Evolutionary conservation across 2,329 filamentous ascomycete genomes (phyloP).

Genomic region (Allantophomopsis cytisporea): DNA sequence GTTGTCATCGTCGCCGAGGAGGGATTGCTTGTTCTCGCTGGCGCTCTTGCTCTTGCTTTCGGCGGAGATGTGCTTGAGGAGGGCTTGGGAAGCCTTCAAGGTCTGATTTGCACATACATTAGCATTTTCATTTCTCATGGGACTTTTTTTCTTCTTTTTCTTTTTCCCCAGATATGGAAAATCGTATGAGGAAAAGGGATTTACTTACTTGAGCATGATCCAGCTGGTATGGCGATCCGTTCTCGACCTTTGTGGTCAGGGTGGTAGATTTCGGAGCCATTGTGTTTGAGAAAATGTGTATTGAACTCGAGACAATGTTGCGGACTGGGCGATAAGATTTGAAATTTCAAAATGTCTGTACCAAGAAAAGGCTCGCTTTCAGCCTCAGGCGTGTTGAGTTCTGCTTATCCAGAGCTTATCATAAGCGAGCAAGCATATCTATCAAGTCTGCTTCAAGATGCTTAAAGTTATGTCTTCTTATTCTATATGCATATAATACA

Average conservation of each 20-base stretch:
- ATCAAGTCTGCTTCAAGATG: too few relatives aligned
- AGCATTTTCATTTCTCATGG: background rate
- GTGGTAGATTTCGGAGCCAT: conserved; percentile 16
- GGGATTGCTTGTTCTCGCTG: conserved; percentile 37
- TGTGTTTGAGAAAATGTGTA: background rate
- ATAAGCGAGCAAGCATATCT: too few relatives aligned
- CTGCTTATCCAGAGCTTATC: background rate
- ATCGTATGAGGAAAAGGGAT: background rate
- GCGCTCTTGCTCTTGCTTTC: conserved; percentile 29
- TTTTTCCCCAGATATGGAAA: too few relatives aligned
- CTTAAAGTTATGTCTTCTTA: too few relatives aligned
- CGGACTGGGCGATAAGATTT: background rate
- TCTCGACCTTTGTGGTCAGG: conserved; percentile 18
- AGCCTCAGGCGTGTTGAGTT: background rate
- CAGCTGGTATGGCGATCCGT: conserved; percentile 19
- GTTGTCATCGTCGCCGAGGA: conserved; percentile 31
- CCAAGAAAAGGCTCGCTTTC: background rate
- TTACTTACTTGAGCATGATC: conserved; percentile 15
- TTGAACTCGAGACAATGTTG: background rate
- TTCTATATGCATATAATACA: too few relatives aligned
- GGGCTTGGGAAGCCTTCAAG: conserved; percentile 48
- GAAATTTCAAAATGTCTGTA: background rate
- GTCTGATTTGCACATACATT: conserved; percentile 23
- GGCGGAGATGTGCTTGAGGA: conserved; percentile 47
- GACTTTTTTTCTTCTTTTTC: background rate